phyloP scores from a whole-genome alignment of 106 monocot genomes.

The Dendrobium catenatum region DNA sequence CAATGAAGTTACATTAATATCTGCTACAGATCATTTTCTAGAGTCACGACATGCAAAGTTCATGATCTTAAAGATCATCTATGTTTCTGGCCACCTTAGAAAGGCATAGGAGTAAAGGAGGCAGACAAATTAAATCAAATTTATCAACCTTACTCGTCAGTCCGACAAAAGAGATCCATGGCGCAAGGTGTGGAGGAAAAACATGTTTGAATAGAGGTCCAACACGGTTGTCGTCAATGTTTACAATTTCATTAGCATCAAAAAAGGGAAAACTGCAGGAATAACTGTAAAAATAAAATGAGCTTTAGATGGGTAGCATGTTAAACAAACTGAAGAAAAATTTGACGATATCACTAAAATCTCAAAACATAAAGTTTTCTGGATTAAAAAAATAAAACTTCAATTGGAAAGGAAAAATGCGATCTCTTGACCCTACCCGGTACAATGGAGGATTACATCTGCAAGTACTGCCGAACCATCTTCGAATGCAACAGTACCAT shows the following conservation, averaged over 20 bases:
- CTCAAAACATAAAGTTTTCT: too few species aligned
- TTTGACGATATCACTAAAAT: background rate
- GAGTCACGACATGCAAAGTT: too few species aligned
- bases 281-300: slow-evolving; percentile 17
- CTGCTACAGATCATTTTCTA: background rate
- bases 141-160: slow-evolving; percentile 28
- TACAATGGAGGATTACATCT: slow-evolving; percentile 37
- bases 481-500: slow-evolving; percentile 25
- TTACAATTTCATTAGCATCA: slow-evolving; percentile 22
- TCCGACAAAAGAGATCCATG: slow-evolving; percentile 40
- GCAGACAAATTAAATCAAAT: background rate
- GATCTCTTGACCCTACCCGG: slow-evolving; percentile 17
- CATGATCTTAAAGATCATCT: too few species aligned
- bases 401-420: background rate
- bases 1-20: background rate
- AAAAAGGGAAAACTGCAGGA: slow-evolving; percentile 45
- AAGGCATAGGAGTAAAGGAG: background rate
- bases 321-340: background rate
- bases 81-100: too few species aligned
- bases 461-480: slow-evolving; percentile 29
- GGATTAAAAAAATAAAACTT: background rate
- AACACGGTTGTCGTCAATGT: slow-evolving; percentile 40
- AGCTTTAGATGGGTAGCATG: background rate
- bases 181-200: slow-evolving; percentile 31
- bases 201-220: slow-evolving; percentile 50